Percentiles rank a stretch among this genome's conserved stretches.
These are phyloP conservation scores for Pestalotiopsis sp. DNA, from an alignment of 2,329 filamentous ascomycete species.

Conservation along the genomic window DNA sequence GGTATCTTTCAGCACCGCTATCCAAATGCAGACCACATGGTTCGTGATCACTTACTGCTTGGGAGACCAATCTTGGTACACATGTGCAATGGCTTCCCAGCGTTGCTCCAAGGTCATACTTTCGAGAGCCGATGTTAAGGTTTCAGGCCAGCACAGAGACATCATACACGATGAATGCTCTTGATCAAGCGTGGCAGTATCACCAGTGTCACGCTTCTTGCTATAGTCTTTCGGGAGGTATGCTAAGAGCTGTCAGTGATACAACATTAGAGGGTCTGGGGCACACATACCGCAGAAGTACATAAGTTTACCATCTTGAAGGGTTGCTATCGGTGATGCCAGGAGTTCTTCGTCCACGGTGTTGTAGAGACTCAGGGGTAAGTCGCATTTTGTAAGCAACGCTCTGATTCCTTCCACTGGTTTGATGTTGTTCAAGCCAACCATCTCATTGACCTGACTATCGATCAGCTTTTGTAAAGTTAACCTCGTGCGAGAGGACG, in stretches of 20 bases:
- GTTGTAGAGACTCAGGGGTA: constrained; percentile 2
- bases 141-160: constrained; percentile 1
- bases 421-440: neutral
- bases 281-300: neutral
- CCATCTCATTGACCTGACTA: neutral
- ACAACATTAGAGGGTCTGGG: neutral
- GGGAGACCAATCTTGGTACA: neutral
- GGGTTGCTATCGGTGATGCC: neutral
- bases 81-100: neutral
- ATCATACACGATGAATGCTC: neutral
- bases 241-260: neutral
- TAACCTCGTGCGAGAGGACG: neutral
- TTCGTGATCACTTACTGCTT: neutral
- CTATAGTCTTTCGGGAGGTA: constrained; percentile 1
- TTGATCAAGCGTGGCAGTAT: neutral
- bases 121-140: neutral
- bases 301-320: constrained; percentile 3
- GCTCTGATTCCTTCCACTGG: neutral
- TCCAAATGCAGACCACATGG: neutral
- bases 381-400: neutral
- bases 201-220: neutral
- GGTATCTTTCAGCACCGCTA: neutral
- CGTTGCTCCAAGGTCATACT: neutral
- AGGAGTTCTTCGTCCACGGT: neutral
- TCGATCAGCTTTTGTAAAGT: neutral